Evolutionary conservation across 2,329 filamentous ascomycete genomes (phyloP), one percentile per base, ranked within the genome.

Genomic region (Pseudohalonectria lignicola): DNA sequence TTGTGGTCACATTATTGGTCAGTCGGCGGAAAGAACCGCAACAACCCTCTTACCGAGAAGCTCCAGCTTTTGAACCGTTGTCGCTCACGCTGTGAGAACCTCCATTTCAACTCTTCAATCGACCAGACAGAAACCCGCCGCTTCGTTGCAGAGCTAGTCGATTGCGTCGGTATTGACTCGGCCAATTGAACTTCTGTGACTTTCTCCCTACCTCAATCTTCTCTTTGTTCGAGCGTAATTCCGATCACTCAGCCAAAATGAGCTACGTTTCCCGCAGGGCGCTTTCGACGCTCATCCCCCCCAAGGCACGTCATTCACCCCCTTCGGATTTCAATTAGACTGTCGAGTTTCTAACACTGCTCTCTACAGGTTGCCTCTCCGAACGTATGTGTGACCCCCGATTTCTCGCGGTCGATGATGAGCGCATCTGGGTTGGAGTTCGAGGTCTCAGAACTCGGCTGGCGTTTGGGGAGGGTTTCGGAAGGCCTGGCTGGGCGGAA

Each of bases 211-310:
- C 30, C 47, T 42, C 44, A 31, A 31, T 16, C 11, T 31, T 7
- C 45, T 44, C 41, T 46, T 49, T 45, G 52, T n/a, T n/a, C n/a
- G n/a, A n/a, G n/a, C n/a, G n/a, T n/a, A n/a, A n/a, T n/a, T 39
- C 45, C 45, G 42, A 50, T 47, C 47, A 49, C 56, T 34, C 23
- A 56, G 57, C 62, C 74, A 86, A 69, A 67, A 95, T 94, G 88
- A 94, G 86, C 76, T 92, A 80, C 78, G 75, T 93, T 59, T 77
- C 80, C 59, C 85, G 84, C 69, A 81, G 88, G 70, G 84, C 78
- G 75, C 82, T 95, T 61, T 96, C 92, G 62, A 94, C 93, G 74
- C 82, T 98, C 66, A 95, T 98, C 57, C 93, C 93, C 54, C 92
- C 93, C 60, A 98, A 98, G 87, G 90, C 94, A 72, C 53, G 71